Base-by-base conservation (phyloP, 139 green algal species). In the Tetratostichococcus sp. region DNA sequence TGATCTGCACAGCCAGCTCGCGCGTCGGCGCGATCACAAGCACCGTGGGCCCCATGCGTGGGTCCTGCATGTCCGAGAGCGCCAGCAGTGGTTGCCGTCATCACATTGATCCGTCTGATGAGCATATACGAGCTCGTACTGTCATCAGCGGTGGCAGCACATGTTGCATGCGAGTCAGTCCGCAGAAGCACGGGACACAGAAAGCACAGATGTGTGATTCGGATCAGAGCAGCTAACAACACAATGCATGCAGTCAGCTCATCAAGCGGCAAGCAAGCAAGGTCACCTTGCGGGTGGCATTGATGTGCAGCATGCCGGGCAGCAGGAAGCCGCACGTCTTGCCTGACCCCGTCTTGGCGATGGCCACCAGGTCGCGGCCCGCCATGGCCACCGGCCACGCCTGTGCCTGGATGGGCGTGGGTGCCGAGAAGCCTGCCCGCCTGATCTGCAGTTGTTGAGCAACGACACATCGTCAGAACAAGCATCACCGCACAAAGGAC, bases 1-100 rank as follows among this genome's bases (percentile, higher is more conserved):
- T 91, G 79, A 97, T 98, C 84, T 98, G 94, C 58, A 91, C 83
- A 4, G 93, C 93, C 68, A 98, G 88, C 91, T 98, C 94, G 30
- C 94, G 89, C 26, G 94, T 98, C 34, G 94, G 94, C 33, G 94
- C 93, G 42, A 98, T 82, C 11, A 97, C 86, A 17, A 95, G 85
- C 70, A 94, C 77, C 1, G 86, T 95, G 28, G 91, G 93, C 16
- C 93, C 92, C 26, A 76, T 42, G 33, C 90, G 86, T 2, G 88
- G 76, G 78, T 94, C 67, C 25, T 70, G 81, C 35, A 62, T 2
- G 4, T 28, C 11, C 11, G 50, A 5, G 11, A 62, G 26, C 8
- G 8, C 6, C 39, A 50, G 39, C 39, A 50, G 11, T 50, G 39
- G 6, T 26, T 8, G 17, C 50, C 26, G 50, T 2, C 22, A 26